These are phyloP conservation scores for Pichia sp. DNA, from an alignment of 1,139 yeast genomes.

Conservation along the genomic window DNA sequence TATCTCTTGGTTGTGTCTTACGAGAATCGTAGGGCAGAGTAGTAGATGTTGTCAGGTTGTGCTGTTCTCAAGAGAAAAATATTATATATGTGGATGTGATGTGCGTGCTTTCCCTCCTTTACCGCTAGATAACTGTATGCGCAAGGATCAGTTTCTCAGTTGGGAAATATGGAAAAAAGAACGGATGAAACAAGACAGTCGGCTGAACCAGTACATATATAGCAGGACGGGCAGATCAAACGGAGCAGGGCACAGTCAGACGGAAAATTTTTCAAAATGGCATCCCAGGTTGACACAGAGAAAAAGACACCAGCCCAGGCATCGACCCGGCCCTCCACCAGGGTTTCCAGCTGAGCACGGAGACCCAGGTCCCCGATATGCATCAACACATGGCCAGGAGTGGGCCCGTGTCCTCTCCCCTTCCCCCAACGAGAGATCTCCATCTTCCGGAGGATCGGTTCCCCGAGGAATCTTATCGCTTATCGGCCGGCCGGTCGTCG, in stretches of 20 bases:
- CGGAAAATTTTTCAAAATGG: not conserved
- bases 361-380: not conserved
- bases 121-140: not conserved
- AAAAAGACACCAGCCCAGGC: not conserved
- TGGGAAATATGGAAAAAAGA: not conserved
- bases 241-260: not conserved
- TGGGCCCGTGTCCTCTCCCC: not conserved
- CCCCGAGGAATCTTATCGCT: not conserved
- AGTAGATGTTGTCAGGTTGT: no score
- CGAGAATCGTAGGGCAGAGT: no score
- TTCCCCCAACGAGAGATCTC: not conserved
- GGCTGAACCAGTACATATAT: not conserved
- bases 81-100: no score
- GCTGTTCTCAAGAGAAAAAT: no score
- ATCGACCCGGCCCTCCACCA: not conserved
- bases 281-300: not conserved
- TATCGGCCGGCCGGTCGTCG: not conserved
- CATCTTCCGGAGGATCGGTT: not conserved
- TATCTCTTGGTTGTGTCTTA: no score
- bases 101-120: no score
- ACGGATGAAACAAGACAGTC: not conserved
- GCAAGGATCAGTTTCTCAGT: not conserved
- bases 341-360: not conserved
- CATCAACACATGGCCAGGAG: not conserved
- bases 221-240: not conserved